Percentiles rank a stretch among this genome's conserved stretches.
Conservation (phyloP, 352 stramenopile species). For the Phytophthora rubi region DNA sequence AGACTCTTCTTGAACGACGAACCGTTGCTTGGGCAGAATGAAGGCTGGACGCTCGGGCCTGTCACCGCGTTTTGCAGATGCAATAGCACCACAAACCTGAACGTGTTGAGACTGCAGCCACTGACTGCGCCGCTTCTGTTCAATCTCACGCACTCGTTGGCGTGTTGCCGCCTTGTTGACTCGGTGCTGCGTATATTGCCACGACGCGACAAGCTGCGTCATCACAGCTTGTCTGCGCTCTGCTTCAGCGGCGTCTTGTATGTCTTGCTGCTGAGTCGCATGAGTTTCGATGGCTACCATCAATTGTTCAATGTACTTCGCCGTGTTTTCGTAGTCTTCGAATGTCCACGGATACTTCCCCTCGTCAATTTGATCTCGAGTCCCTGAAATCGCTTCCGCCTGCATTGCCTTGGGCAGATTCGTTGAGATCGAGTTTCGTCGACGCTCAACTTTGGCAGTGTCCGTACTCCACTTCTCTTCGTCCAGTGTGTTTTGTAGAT, state of each 20-base stretch:
- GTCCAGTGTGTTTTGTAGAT: slow-evolving; percentile 54
- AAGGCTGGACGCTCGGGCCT: slow-evolving; percentile 21
- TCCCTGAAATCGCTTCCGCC: neutral
- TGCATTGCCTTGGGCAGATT: slow-evolving; percentile 31
- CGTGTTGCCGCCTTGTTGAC: slow-evolving; percentile 6
- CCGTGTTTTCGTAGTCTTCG: slow-evolving; percentile 62
- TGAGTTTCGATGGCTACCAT: slow-evolving; percentile 45
- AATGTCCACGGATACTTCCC: slow-evolving; percentile 28
- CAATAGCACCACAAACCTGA: slow-evolving; percentile 16
- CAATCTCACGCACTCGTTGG: slow-evolving; percentile 17
- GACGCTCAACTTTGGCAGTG: slow-evolving; percentile 29
- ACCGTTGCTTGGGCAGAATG: slow-evolving; percentile 30
- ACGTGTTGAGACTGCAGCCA: slow-evolving; percentile 55
- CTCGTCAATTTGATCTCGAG: slow-evolving; percentile 7
- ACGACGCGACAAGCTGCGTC: slow-evolving; percentile 38
- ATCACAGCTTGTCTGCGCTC: slow-evolving; percentile 15
- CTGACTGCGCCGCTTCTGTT: slow-evolving; percentile 31
- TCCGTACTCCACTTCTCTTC: slow-evolving; percentile 57
- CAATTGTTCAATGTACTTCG: slow-evolving; percentile 53
- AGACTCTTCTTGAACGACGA: slow-evolving; percentile 31
- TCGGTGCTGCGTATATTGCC: slow-evolving; percentile 34
- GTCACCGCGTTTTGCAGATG: slow-evolving; percentile 17
- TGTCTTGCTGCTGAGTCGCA: slow-evolving; percentile 7
- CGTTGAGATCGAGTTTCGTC: slow-evolving; percentile 19
- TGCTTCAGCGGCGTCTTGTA: neutral